Percentiles rank a stretch among this genome's conserved stretches.
Evolutionary conservation across 345 rosid species (phyloP).

Genomic region (thale cress (Arabidopsis thaliana)): TAIR10.1 NC_003070.9:29712501-29713000

Average conservation of each 20-base stretch:
- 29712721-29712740: conserved; percentile 17
- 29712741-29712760: conserved; percentile 2
- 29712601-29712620: conserved; percentile 37
- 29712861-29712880: neutral
- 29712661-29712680: conserved; percentile 31
- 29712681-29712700: conserved; percentile 40
- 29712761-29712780: neutral
- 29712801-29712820: neutral
- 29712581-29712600: conserved; percentile 7
- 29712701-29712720: conserved; percentile 42
- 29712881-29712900: neutral
- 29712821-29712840: neutral
- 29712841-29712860: neutral
- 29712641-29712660: conserved; percentile 30
- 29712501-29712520: neutral
- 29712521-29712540: neutral
- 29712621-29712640: conserved; percentile 21
- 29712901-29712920: neutral
- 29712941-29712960: neutral
- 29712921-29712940: neutral
- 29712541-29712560: conserved; percentile 20
- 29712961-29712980: neutral
- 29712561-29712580: conserved; percentile 28
- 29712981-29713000: neutral
- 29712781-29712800: neutral